A percentile compares a stretch with the other conserved stretches of the same genome.
Conservation (phyloP, 441 rosid species). For the Capsella rubella region DNA sequence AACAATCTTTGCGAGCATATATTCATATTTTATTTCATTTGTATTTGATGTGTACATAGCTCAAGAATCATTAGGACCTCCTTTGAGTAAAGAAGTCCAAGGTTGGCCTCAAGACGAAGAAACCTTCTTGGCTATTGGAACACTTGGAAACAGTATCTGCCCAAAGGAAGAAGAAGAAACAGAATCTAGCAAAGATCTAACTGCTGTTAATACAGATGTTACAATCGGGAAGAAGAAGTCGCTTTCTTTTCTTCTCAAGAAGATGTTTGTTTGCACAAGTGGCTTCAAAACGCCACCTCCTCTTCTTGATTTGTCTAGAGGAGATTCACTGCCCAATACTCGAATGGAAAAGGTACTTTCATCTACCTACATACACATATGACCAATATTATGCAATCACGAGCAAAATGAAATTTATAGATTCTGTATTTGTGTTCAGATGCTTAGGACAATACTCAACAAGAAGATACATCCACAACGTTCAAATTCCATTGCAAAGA, state of each 20-base stretch:
- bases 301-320: constrained; percentile 40
- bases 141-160: constrained; percentile 41
- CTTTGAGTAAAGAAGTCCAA: constrained; percentile 39
- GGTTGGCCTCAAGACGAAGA: constrained; percentile 43
- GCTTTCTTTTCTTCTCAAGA: constrained; percentile 46
- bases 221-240: constrained; percentile 37
- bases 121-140: constrained; percentile 45
- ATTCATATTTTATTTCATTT: not conserved
- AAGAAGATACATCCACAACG: constrained; percentile 48
- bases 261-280: constrained; percentile 46
- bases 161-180: constrained; percentile 40
- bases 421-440: constrained; percentile 21
- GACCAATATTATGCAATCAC: constrained; percentile 13
- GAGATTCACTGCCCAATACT: constrained; percentile 40
- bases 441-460: constrained; percentile 45
- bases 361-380: not conserved
- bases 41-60: constrained; percentile 27
- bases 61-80: constrained; percentile 38
- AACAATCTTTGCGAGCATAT: not conserved
- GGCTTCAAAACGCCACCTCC: constrained; percentile 47
- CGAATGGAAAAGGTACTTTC: constrained; percentile 43
- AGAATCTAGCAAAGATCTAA: constrained; percentile 41
- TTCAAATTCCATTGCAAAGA: constrained; percentile 40
- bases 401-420: not conserved
- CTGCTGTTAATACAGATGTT: constrained; percentile 28